Conservation (phyloP, 1,284 basidiomycete species). For the Trichosporon sp. region DNA sequence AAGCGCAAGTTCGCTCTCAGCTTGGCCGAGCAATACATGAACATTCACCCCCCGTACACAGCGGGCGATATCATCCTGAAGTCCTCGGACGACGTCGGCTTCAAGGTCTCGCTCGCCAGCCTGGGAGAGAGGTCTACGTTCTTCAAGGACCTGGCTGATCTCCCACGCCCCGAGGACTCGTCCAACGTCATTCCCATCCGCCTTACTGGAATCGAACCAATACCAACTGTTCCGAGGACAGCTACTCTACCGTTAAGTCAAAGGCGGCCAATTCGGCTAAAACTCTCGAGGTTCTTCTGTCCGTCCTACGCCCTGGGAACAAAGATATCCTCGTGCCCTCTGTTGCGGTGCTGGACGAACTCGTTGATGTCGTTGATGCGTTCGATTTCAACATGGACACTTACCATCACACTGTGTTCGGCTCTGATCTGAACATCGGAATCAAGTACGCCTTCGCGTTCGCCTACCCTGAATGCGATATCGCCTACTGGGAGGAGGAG, state of each 20-base stretch:
- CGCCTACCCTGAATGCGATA: not conserved
- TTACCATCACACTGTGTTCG: not conserved
- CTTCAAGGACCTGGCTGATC: conserved; percentile 12
- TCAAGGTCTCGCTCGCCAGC: not conserved
- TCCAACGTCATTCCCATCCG: not conserved
- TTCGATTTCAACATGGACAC: not conserved
- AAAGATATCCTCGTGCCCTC: not conserved
- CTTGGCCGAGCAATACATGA: not conserved
- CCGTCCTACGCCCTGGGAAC: not conserved
- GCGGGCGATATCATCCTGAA: conserved; percentile 8
- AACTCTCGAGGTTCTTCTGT: not conserved
- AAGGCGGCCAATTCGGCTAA: not conserved
- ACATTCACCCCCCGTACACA: not conserved
- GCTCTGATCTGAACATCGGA: not conserved
- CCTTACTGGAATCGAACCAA: too few species aligned
- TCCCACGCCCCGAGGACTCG: not conserved
- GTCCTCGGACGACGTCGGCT: not conserved
- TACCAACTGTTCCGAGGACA: too few species aligned
- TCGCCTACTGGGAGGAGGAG: not conserved
- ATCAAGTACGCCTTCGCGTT: not conserved
- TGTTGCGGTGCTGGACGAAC: not conserved
- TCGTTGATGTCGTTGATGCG: not conserved
- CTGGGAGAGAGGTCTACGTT: not conserved
- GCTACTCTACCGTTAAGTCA: too few species aligned
- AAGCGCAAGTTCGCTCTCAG: conserved; percentile 1